A percentile compares a stretch with the other conserved stretches of the same genome.
Evolutionary conservation across 2,329 filamentous ascomycete genomes (phyloP).

Genomic region (Colletotrichum sp.): DNA sequence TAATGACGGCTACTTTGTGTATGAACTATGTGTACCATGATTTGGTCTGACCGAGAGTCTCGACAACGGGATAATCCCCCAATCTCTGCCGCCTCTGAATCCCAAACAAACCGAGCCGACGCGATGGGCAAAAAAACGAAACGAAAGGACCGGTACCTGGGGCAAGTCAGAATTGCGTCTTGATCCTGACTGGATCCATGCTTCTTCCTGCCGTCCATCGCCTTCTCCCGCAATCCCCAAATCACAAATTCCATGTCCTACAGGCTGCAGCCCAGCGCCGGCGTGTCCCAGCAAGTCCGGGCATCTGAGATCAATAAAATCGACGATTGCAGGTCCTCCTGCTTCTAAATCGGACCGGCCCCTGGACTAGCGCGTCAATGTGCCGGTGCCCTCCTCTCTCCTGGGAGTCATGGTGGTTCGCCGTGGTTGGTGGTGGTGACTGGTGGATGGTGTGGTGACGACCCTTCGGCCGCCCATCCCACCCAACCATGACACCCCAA

Average conservation of each 20-base stretch:
- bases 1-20: not conserved
- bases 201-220: not conserved
- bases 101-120: slow-evolving; percentile 1
- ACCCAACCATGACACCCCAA: not conserved
- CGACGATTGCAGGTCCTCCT: slow-evolving; percentile 8
- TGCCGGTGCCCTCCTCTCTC: not conserved
- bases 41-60: not conserved
- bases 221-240: not conserved
- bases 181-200: not conserved
- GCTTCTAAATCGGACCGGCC: slow-evolving; percentile 20
- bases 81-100: not conserved
- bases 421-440: not conserved
- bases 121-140: not conserved
- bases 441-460: not conserved
- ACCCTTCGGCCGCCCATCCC: not conserved
- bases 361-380: slow-evolving; percentile 19
- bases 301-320: slow-evolving; percentile 11
- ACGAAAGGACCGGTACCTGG: not conserved
- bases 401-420: not conserved
- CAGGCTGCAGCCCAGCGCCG: not conserved
- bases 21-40: not conserved
- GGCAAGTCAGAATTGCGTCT: not conserved
- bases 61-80: not conserved
- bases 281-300: not conserved
- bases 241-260: not conserved